Percentiles rank a stretch among this genome's conserved stretches.
Conservation (phyloP, 768 basidiomycete species). For the Dentipellis fragilis region DNA sequence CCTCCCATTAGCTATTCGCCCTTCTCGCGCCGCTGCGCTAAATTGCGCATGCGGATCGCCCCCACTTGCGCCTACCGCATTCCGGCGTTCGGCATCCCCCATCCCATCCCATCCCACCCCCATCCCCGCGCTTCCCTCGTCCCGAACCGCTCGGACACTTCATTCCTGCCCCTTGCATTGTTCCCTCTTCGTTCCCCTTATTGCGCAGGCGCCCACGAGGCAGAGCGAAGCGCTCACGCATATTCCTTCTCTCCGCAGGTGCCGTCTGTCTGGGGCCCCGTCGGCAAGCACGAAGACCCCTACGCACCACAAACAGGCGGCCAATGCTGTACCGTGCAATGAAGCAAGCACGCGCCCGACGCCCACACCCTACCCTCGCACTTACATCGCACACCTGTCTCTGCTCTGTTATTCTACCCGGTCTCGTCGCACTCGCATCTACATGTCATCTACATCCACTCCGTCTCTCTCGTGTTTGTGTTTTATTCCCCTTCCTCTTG, state of each 20-base stretch:
- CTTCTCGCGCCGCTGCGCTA: too few relatives aligned
- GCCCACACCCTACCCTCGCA: not conserved
- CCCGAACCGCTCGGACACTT: not conserved
- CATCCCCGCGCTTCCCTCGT: not conserved
- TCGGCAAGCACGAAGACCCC: slow-evolving; percentile 85
- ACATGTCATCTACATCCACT: too few relatives aligned
- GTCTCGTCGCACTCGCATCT: too few relatives aligned
- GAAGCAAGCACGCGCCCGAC: not conserved
- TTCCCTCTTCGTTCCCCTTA: not conserved
- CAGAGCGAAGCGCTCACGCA: not conserved
- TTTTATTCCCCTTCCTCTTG: too few relatives aligned
- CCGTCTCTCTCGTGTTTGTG: too few relatives aligned
- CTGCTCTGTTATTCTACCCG: too few relatives aligned
- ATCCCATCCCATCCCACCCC: not conserved
- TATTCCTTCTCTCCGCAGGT: slow-evolving; percentile 37
- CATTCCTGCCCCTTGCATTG: not conserved
- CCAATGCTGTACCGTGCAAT: slow-evolving; percentile 3
- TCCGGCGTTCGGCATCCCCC: too few relatives aligned
- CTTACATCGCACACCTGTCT: not conserved
- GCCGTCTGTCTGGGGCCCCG: slow-evolving; percentile 94
- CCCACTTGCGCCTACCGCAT: too few relatives aligned
- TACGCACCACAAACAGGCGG: slow-evolving; percentile 50
- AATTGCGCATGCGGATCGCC: too few relatives aligned
- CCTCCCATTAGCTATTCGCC: too few relatives aligned
- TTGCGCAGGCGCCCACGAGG: not conserved